phyloP scores from a whole-genome alignment of 2,329 filamentous ascomycete species.

The Cordyceps farinosa region DNA sequence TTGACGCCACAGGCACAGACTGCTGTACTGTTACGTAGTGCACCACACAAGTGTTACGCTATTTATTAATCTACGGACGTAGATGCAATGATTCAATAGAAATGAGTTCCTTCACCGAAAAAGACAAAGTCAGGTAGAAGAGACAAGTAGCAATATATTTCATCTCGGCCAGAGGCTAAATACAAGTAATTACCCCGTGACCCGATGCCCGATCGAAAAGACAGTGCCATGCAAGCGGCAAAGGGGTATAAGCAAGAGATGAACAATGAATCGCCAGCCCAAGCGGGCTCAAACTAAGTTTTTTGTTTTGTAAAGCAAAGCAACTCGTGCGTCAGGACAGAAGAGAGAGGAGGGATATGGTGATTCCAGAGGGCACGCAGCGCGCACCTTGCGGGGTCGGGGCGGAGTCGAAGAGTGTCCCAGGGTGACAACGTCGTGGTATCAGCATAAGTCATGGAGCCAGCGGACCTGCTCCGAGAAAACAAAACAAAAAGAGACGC shows the following conservation, averaged over 20 bases:
- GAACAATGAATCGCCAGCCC: constrained; percentile 9
- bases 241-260: constrained; percentile 18
- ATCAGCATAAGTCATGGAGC: constrained; percentile 18
- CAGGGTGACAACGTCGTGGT: constrained; percentile 16
- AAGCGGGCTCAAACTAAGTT: constrained; percentile 9
- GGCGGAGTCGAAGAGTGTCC: constrained; percentile 12
- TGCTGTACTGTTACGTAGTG: background rate
- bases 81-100: background rate
- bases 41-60: background rate
- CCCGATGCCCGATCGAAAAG: constrained; percentile 13
- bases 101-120: background rate
- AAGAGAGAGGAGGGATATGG: constrained; percentile 12
- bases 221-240: constrained; percentile 14
- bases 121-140: no score
- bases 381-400: constrained; percentile 13
- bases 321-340: constrained; percentile 15
- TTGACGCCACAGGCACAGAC: constrained; percentile 2
- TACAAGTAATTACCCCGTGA: constrained; percentile 16
- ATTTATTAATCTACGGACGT: background rate
- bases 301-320: constrained; percentile 15
- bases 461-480: constrained; percentile 9
- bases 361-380: constrained; percentile 13
- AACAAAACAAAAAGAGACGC: constrained; percentile 15
- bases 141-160: constrained; percentile 14
- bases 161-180: constrained; percentile 17